Base-by-base conservation (phyloP, 306 rosid genomes). In the Canavalia gladiata region DNA sequence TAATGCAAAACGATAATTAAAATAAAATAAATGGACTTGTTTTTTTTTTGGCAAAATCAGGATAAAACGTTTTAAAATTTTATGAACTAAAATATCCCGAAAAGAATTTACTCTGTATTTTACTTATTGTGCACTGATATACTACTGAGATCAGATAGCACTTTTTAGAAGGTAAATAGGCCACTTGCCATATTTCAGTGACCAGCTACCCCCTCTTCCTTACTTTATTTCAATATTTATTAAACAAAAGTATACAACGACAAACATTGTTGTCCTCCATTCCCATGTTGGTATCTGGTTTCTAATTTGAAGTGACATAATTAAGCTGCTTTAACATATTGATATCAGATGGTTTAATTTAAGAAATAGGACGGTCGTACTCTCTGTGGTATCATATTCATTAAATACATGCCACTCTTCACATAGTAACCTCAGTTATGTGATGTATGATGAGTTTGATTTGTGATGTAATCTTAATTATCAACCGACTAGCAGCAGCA, bases 401-500 rank as follows among this genome's bases (percentile, higher is more conserved):
- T 82, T 82, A 69, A 69, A 60, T 76, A 76, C 72, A 52, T 29
- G 67, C 49, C 29, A 76, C 58, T n/a, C 58, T 81, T 5, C 67
- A 62, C 29, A 42, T 54, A 18, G 68, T 64, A 18, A 74, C 74
- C 68, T 31, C 35, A 39, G 52, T 66, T n/a, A 4, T 51, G 2
- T 41, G 72, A 49, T n/a, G 30, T 7, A 43, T 2, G 57, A 47
- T 49, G 75, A 39, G 13, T 49, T 18, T 74, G 41, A 68, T 34
- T 79, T 58, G 34, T 47, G 2, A 11, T 33, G 75, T 12, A 60
- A 67, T 71, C 84, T 30, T 6, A 66, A 49, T 65, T 55, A 66
- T 76, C 68, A 73, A 65, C 87, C 72, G 43, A 52, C 69, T 72
- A 50, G 50, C 78, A 73, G 78, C 74, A 74, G 79, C 74, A 74